Base-by-base conservation (phyloP, 352 stramenopile species). In the Phytophthora melonis region DNA sequence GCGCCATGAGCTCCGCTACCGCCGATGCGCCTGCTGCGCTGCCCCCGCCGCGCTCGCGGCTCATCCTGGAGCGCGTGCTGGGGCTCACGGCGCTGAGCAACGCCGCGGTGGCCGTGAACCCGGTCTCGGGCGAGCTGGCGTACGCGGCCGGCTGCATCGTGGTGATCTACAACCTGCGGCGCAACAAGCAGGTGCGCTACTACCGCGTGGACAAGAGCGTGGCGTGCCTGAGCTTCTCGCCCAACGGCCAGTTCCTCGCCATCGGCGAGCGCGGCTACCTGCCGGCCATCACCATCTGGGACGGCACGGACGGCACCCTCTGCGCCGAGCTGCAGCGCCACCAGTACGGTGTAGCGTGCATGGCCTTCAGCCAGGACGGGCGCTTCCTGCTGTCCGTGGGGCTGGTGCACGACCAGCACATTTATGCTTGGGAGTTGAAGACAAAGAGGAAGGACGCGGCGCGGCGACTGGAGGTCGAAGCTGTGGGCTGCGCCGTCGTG, bases 121-220 rank as follows among this genome's bases (percentile, higher is more conserved):
- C 82, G 16, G 82, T 85, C 45, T 93, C 86, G 9, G 87, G 88
- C 7, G 90, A 97, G 75, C 82, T 96, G 66, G 92, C 91, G 58
- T 97, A 96, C 71, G 79, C 90, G 4, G 91, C 92, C 3, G 92
- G 92, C 8, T 95, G 89, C 68, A 94, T 97, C 49, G 92, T 97
- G 55, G 92, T 97, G n/a, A 84, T 97, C 52, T 97, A 97, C 85
- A 96, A 94, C 76, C 63, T 94, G 27, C 77, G 88, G 0, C 75
- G 90, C 41, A 92, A 96, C 75, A 96, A 95, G 49, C 92, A 97
- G 50, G 85, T 94, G 66, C 83, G 89, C 3, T 97, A 97, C 77
- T 97, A 97, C 73, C 90, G 90, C 52, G 90, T 95, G 3, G 89
- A 96, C 69, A 96, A 96, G 59, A 75, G 68, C 19, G 91, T 97